phyloP scores from a whole-genome alignment of 345 rosid genomes.

The Trapa incisa region DNA sequence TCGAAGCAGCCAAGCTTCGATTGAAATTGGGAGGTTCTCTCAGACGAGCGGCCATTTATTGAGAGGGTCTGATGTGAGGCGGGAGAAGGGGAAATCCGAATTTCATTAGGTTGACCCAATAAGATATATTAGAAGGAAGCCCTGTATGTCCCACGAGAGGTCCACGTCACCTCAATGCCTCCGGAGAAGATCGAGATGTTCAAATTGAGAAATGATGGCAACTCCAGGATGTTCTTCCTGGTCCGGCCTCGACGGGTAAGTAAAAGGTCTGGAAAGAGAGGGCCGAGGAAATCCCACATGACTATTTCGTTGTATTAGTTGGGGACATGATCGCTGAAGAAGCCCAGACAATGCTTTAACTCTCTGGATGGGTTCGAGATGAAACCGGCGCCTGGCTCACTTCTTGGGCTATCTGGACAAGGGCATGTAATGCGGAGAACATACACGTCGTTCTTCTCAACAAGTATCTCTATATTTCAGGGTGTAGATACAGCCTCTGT shows the following conservation, averaged over 20 bases:
- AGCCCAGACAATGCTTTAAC: slow-evolving; percentile 66
- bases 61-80: no score
- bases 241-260: slow-evolving; percentile 79
- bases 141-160: slow-evolving; percentile 72
- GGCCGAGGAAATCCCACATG: slow-evolving; percentile 74
- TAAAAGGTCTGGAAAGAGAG: slow-evolving; percentile 63
- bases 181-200: slow-evolving; percentile 80
- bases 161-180: slow-evolving; percentile 80
- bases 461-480: slow-evolving; percentile 54
- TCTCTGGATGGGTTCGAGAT: slow-evolving; percentile 65
- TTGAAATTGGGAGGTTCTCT: no score
- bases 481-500: slow-evolving; percentile 44
- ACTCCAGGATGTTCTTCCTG: slow-evolving; percentile 84
- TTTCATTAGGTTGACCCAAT: no score
- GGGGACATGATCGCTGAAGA: slow-evolving; percentile 90
- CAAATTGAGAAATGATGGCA: slow-evolving; percentile 88
- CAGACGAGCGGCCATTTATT: neutral
- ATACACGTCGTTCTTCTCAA: slow-evolving; percentile 63
- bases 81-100: neutral
- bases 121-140: slow-evolving; percentile 32
- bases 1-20: no score
- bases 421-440: slow-evolving; percentile 72
- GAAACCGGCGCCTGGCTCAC: slow-evolving; percentile 78
- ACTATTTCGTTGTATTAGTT: slow-evolving; percentile 69
- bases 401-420: slow-evolving; percentile 61